Evolutionary conservation across 306 rosid genomes (phyloP), one percentile per base, ranked within the genome.

Genomic region (Medicago ruthenica): DNA sequence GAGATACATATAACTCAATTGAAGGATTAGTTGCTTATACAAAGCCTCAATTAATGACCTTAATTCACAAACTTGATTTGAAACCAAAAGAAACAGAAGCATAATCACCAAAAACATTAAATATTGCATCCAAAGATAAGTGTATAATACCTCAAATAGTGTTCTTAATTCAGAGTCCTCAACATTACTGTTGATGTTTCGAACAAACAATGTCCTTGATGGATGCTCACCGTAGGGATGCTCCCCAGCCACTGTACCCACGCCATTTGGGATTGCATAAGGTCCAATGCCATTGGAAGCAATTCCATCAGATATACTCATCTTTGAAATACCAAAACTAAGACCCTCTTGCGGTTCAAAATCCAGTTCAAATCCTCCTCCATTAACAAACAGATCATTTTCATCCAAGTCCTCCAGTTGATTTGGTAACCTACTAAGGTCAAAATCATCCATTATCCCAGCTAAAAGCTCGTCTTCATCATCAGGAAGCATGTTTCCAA

Each of bases 181-280:
- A 0, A 93, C 93, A 45, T 93, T 93, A 65, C 96, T 93, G 67
- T 93, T 93, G 83, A 93, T 93, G 82, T 93, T 93, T 58, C 98
- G 89, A 67, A 93, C 98, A 79, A 93, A 90, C 76, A 93, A 74
- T 67, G 98, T 93, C 85, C 98, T 93, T 58, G 98, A 93, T 39
- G 98, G 97, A 87, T 93, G 98, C 86, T 93, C 98, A 64, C 98
- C 98, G 39, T 88, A 93, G 4, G 98, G 98, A 85, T 93, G 98
- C 84, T 93, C 98, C 55, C 97, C 98, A 61, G 93, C 97, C 79
- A 90, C 87, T n/a, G 98, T 65, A 76, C 89, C 98, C 71, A 76
- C 88, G 2, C 98, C 90, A 83, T 93, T 93, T 48, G 91, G 83
- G 48, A 91, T 90, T 24, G 89, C 81, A 84, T 70, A 87, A 42